Base-by-base conservation (phyloP, 805 yeast genomes). In the Wickerhamomyces strasburgensis region DNA sequence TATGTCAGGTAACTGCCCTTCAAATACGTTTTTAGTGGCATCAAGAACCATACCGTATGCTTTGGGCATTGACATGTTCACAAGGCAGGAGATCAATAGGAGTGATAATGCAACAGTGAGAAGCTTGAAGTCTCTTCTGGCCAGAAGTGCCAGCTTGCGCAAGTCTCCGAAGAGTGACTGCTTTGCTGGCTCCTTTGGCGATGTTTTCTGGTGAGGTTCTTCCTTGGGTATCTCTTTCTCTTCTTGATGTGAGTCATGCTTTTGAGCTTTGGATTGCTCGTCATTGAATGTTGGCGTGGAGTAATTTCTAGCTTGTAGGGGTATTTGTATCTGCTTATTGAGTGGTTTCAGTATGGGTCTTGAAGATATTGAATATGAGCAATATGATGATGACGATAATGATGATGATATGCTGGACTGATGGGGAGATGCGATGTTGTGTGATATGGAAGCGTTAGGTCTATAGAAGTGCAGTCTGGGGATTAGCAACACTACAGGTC, bases 11-110 rank as follows among this genome's bases (percentile, higher is more conserved):
- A 60, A 39, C 25, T 61, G 48, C 1, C 58, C 61, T 11, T 51
- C 51, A 23, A 49, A 30, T 2, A 56, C 53, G 28, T 62, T 57
- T 42, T 64, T 66, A 1, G 75, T 61, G 5, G 75, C 69, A 51
- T 75, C 80, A 15, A 75, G 51, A 3, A 75, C 70, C 31, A 68
- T 54, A 32, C 80, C 80, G n/a, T 75, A 74, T 6, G 75, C 67
- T 42, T 70, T 73, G 2, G 80, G 80, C 38, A 73, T 59, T 4
- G 70, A 56, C 76, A 74, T 72, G 17, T 73, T 68, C 30, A 73
- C 70, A 5, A 61, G 51, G 24, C 76, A 75, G 16, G 78, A 69
- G 5, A 69, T 43, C 2, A 73, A 57, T 23, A 74, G 53, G n/a
- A 74, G 54, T 0, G 62, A 31, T 4, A 74, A 56, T 0, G 79